Evolutionary conservation across 2,329 filamentous ascomycete genomes (phyloP), one percentile per base, ranked within the genome.

Genomic region (Leptographium lundbergii): DNA sequence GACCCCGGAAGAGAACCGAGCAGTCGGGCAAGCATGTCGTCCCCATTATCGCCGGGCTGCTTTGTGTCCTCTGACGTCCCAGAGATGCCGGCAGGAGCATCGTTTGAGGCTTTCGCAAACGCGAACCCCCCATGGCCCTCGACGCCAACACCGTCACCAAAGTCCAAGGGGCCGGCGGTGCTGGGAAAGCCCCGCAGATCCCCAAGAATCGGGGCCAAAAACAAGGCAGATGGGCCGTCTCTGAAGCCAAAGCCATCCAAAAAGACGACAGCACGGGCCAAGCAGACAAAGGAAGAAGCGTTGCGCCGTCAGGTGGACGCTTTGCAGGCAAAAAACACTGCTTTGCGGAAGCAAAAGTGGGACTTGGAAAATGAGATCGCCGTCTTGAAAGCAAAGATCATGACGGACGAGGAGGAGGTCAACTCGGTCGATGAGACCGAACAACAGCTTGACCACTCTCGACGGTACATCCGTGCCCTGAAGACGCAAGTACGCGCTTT

Each of bases 401-500:
- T 59, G 54, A 59, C 58, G 2, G 14, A 34, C 22, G 17, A 24
- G 3, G 58, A 59, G 2, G 17, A 56, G 9, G 7, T 59, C 1
- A 3, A 9, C 9, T 25, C 24, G 4, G 52, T 48, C 29, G 29
- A 53, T 2, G 34, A 6, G 2, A n/a, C 39, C 1, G 58, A 57
- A 27, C 9, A 9, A 3, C 2, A 53, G n/a, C 36, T 57, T 6
- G 48, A 27, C 25, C 54, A 57, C 34, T 50, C 58, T 0, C 29
- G 19, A 7, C 36, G 50, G 6, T 54, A 60, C 50, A 24, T 60
- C 13, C 25, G 48, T 2, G 58, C 58, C 6, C 58, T 60, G 13
- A 47, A 50, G 48, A 27, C 22, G n/a, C 58, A 54, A 29, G 58
- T 60, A 22, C 54, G 54, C 4, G 55, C 48, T 9, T 39, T 57